Base-by-base conservation (phyloP, 495 filamentous ascomycete genomes). In the Podospora pseudocomata region DNA sequence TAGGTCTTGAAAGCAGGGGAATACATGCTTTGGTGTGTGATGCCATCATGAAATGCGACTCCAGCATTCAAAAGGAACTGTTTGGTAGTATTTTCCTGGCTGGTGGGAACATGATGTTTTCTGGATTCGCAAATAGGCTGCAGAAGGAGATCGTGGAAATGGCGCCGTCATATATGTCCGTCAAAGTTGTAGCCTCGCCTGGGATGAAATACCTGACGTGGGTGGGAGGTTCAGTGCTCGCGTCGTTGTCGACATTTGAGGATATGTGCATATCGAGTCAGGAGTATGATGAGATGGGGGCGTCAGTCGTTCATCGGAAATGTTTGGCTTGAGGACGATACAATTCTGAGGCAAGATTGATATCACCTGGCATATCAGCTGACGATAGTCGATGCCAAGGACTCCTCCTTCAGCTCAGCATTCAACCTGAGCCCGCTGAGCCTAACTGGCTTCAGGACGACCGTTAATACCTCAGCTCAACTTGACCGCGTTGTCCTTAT, bases 211-310 rank as follows among this genome's bases (percentile, higher is more conserved):
- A 98, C 86, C 98, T 96, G 69, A 96, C 98, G 86, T 99, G 95
- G 95, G 98, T 99, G 81, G 95, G 95, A 92, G 95, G 95, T 88
- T 99, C 95, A 81, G 98, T 99, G 81, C 85, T 99, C 79, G 95
- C 95, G 72, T 99, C 95, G 70, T 92, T 99, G 72, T 99, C 95
- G 68, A 98, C 95, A 84, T 98, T 98, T 93, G 94, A 98, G 86
- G 95, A 98, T 86, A 99, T 99, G 96, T 99, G 95, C 96, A 98
- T 99, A 90, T 99, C 95, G 72, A 99, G 98, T 92, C 95, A 99
- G 86, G 95, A 98, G 87, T 98, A 98, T 88, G 95, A 99, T 85
- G 95, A 99, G 91, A 93, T 89, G 81, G 95, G 95, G 82, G 96
- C 95, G 75, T 97, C 93, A 75, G 97, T 97, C 79, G 95, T 99